Base-by-base conservation (phyloP, 805 yeast species). In the Yarrowia sp. region DNA sequence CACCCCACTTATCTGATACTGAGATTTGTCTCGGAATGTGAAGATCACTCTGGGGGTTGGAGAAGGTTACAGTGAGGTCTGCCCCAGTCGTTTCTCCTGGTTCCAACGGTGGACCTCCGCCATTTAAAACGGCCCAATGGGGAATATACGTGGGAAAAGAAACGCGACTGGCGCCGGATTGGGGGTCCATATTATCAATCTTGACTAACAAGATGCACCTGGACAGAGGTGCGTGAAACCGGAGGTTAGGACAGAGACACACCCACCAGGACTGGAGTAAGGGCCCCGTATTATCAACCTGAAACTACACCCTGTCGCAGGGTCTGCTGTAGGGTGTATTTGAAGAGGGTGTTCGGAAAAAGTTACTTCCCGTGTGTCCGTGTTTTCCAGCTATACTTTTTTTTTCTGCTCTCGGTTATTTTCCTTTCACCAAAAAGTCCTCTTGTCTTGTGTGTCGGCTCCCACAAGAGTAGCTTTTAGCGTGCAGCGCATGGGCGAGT, bases 31-130 rank as follows among this genome's bases (percentile, higher is more conserved):
- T 52, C 58, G 58, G 58, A 52, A 36, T 52, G 56, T 52, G 58
- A 38, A 52, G 58, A 52, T 52, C 58, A 33, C 43, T 52, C 58
- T 38, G 42, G 58, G 58, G 58, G 58, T 36, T 52, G 58, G 58
- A 52, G 58, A 52, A 52, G 38, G 43, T 52, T 52, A 52, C 55
- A 34, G 19, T n/a, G 15, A n/a, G n/a, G 17, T 15, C 50, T 39
- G 7, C 34, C 17, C 3, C 19, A 36, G 15, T 50, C 30, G 10
- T 15, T 13, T 50, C 30, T 4, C 30, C 30, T 24, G 7, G 40
- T 9, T 50, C 55, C 40, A 50, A 50, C 55, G 55, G 55, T 34
- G 38, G 10, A 6, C 39, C 15, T 12, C 8, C n/a, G 20, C 38
- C 24, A 33, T 8, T 30, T 33, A 24, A 24, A 24, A 49, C 53